phyloP scores from a whole-genome alignment of 768 basidiomycete species.

The Lyophyllum semitale region DNA sequence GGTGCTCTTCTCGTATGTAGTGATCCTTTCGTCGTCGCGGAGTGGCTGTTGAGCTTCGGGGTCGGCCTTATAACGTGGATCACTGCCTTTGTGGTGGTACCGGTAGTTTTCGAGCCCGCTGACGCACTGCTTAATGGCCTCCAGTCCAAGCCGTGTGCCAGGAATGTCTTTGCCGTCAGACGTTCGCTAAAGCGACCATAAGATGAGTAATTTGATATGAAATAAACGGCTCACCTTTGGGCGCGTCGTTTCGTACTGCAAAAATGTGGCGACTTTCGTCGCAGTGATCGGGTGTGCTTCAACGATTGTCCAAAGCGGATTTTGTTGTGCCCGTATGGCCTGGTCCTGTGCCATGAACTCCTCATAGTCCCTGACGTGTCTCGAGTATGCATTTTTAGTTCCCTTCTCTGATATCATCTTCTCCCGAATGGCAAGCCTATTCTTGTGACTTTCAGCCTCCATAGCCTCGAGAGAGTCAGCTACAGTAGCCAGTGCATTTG shows the following conservation, averaged over 20 bases:
- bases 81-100: not conserved
- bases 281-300: conserved; percentile 2
- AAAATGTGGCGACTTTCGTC: not conserved
- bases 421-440: not conserved
- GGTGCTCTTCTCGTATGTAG: too few species aligned
- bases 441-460: not conserved
- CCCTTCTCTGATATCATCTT: not conserved
- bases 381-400: not conserved
- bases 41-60: too few species aligned
- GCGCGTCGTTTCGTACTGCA: not conserved
- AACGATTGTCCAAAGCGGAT: not conserved
- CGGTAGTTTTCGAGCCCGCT: not conserved
- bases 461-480: not conserved
- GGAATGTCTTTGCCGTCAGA: conserved; percentile 14
- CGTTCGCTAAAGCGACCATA: not conserved
- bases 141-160: conserved; percentile 27
- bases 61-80: not conserved
- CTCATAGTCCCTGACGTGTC: not conserved
- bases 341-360: not conserved
- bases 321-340: not conserved
- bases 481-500: not conserved
- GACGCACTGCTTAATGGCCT: conserved; percentile 22
- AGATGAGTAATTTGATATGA: conserved; percentile 4
- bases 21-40: too few species aligned
- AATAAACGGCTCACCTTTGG: not conserved